These are phyloP conservation scores for Arthroderma uncinatum DNA, from an alignment of 2,329 filamentous ascomycete species.

Conservation along the genomic window DNA sequence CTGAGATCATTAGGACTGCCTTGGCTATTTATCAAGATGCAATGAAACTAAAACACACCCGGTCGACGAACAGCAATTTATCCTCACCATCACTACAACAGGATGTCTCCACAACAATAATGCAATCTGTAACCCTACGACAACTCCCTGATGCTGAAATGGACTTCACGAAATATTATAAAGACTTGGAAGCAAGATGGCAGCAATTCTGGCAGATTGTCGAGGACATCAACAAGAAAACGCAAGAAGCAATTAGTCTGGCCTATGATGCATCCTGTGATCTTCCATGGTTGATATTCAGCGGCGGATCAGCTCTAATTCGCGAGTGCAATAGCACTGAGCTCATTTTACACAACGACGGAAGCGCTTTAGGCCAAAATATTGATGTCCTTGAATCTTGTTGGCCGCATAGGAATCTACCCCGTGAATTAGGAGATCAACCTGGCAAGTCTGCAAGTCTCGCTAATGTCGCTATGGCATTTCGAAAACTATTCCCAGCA, in stretches of 20 bases:
- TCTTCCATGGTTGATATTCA: constrained; percentile 72
- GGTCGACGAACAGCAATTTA: constrained; percentile 19
- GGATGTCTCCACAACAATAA: constrained; percentile 61
- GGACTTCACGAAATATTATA: constrained; percentile 64
- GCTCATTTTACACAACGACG: constrained; percentile 57
- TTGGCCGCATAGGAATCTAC: constrained; percentile 36
- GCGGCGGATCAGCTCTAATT: constrained; percentile 69
- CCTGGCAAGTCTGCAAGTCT: constrained; percentile 49
- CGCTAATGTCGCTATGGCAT: constrained; percentile 56
- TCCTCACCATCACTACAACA: constrained; percentile 55
- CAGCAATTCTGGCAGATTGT: constrained; percentile 77
- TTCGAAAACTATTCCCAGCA: constrained; percentile 59
- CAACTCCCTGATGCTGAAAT: constrained; percentile 50
- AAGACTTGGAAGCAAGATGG: constrained; percentile 73
- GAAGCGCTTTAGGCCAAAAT: constrained; percentile 28
- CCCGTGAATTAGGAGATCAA: constrained; percentile 41
- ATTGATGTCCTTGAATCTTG: constrained; percentile 31
- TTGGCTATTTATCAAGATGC: constrained; percentile 68
- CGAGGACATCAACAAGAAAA: constrained; percentile 72
- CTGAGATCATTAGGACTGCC: constrained; percentile 69
- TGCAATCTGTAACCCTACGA: constrained; percentile 55
- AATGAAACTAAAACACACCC: constrained; percentile 29
- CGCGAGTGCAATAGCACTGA: constrained; percentile 71
- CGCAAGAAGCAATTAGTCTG: constrained; percentile 70
- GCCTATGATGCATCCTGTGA: constrained; percentile 59